phyloP scores from a whole-genome alignment of 257 asterid species.

The Nicotiana tabacum region DNA sequence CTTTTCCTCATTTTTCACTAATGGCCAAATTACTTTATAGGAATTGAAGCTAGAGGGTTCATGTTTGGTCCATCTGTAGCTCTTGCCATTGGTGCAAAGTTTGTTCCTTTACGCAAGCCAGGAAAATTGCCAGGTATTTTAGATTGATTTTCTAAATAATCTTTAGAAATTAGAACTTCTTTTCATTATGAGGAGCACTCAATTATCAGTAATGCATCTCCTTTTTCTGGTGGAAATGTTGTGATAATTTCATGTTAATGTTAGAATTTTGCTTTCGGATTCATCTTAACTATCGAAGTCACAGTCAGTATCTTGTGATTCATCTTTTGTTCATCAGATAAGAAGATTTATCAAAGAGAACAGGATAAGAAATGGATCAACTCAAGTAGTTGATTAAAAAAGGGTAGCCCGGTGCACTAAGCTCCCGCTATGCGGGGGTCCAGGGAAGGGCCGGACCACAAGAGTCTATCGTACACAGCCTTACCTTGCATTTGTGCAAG shows the following conservation, averaged over 20 bases:
- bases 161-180: background rate
- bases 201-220: background rate
- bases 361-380: no score
- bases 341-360: no score
- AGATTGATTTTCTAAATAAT: background rate
- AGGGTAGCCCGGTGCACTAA: no score
- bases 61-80: conserved; percentile 79
- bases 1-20: background rate
- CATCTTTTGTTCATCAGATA: background rate
- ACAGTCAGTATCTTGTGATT: background rate
- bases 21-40: conserved; percentile 21
- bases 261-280: background rate
- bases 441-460: no score
- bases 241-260: background rate
- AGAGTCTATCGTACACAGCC: no score
- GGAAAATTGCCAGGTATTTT: conserved; percentile 73
- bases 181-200: background rate
- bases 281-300: background rate
- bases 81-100: conserved; percentile 79
- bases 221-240: background rate
- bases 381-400: no score
- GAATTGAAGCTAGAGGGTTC: conserved; percentile 83
- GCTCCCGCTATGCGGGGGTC: no score
- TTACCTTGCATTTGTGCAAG: no score
- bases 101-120: conserved; percentile 65